A percentile compares a stretch with the other conserved stretches of the same genome.
phyloP scores from a whole-genome alignment of 495 filamentous ascomycete species.

The Gamarada debralockiae region DNA sequence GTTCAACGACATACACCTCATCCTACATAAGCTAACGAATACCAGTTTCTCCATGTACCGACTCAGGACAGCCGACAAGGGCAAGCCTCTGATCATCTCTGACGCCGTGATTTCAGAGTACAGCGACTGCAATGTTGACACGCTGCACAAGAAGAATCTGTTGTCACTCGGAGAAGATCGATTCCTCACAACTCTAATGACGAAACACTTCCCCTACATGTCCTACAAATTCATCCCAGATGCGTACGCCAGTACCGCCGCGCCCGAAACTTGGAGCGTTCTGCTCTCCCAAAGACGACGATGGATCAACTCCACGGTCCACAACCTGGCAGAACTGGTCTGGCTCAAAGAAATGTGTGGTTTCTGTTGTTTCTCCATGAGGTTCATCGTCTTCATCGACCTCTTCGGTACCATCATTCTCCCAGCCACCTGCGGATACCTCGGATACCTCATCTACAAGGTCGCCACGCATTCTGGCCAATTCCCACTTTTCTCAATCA shows the following conservation, averaged over 20 bases:
- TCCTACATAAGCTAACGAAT: constrained; percentile 11
- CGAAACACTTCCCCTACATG: constrained; percentile 92
- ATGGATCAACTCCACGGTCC: constrained; percentile 98
- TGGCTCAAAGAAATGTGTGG: constrained; percentile 88
- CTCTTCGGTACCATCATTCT: constrained; percentile 91
- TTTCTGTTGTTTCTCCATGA: constrained; percentile 99
- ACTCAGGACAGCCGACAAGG: constrained; percentile 85
- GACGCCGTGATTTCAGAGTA: constrained; percentile 86
- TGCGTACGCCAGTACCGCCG: constrained; percentile 87
- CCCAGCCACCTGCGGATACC: constrained; percentile 84
- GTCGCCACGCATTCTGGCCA: constrained; percentile 67
- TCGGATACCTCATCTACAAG: constrained; percentile 84
- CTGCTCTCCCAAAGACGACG: constrained; percentile 91
- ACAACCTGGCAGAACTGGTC: constrained; percentile 89
- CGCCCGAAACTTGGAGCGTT: constrained; percentile 89
- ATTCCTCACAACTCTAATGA: constrained; percentile 96
- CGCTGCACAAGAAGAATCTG: constrained; percentile 97
- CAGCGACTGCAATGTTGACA: constrained; percentile 82
- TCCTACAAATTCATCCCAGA: constrained; percentile 93
- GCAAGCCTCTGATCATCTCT: constrained; percentile 87
- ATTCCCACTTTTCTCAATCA: constrained; percentile 81
- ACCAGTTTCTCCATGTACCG: constrained; percentile 98
- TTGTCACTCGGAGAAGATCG: constrained; percentile 95
- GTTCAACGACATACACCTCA: constrained; percentile 39
- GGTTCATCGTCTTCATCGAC: constrained; percentile 95